Base-by-base conservation (phyloP, 225 moss, liverwort and hornwort genomes). In the Pseudoscleropodium purum region DNA sequence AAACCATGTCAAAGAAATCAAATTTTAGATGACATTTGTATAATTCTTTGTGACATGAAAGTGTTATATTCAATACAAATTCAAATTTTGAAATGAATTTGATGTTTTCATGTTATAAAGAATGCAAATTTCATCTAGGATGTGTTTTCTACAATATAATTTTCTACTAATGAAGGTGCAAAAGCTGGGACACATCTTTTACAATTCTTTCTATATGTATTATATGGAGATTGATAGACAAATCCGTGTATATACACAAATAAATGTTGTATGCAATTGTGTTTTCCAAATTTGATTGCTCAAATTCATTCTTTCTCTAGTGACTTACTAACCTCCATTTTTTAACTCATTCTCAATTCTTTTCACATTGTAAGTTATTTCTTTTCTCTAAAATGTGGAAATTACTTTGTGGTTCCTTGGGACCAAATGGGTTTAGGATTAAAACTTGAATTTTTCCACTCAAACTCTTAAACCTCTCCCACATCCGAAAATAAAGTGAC, bases 121-220 rank as follows among this genome's bases (percentile, higher is more conserved):
- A 24, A 39, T 69, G 4, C 13, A n/a, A 69, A 69, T 23, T 13
- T 23, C 13, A n/a, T 4, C 7, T 0, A 23, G 0, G 13, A n/a
- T 7, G 13, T n/a, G 0, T 23, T n/a, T 24, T n/a, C 2, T 0
- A 4, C 39, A 13, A 13, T 0, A 24, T 24, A 1, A 2, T n/a
- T 69, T 23, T n/a, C 13, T n/a, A 69, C 24, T 13, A 13, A 4
- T 29, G 3, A 31, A 75, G 10, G 49, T 75, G 19, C 1, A 18
- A 0, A 72, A 47, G 51, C 13, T 13, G 6, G 16, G 2, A 18
- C 0, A 1, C 30, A 45, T 75, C 30, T 47, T 75, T 30, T 75
- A 6, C 11, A 74, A 27, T 75, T 75, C 6, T 45, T 75, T 75
- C 18, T 1, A 75, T 2, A 11, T 25, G 0, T 45, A 74, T 9